Base-by-base conservation (phyloP, 1,284 basidiomycete species). In the Chondrostereum purpureum region DNA sequence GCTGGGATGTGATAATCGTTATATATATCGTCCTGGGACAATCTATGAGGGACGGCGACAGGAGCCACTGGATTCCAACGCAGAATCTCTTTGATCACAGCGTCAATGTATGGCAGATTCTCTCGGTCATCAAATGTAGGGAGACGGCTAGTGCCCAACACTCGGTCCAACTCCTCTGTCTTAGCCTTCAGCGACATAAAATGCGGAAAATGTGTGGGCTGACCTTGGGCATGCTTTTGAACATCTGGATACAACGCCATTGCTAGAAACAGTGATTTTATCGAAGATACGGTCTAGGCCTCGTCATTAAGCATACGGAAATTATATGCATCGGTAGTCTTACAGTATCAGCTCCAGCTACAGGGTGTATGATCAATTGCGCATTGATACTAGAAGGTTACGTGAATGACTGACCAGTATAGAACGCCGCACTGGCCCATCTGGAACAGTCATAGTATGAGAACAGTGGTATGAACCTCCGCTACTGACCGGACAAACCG, bases 261-360 rank as follows among this genome's bases (percentile, higher is more conserved):
- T n/a, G 75, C 74, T 14, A 80, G 65, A 57, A 78, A 73, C 52
- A 78, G 75, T 0, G 69, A 67, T 49, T 72, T 68, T 43, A 76
- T 62, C 3, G 70, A 66, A 18, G 74, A 74, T 42, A 75, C 72
- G 19, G 72, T 76, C 73, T 76, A 45, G 42, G 21, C 14, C 12
- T 33, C 12, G 38, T 37, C 33, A 22, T 12, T 41, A 22, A 41
- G 14, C 8, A 8, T 20, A 10, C 12, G 20, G 23, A 20, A n/a
- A n/a, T n/a, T n/a, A n/a, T n/a, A n/a, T n/a, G n/a, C n/a, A n/a
- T n/a, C n/a, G 27, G 27, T 8, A 31, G 27, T 8, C 8, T 31
- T 31, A 31, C 27, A 8, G 27, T 31, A n/a, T 31, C 27, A 8
- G 27, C 27, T n/a, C 27, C 27, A n/a, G 27, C 27, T 31, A 31